phyloP scores from a whole-genome alignment of 805 yeast species.

The Wickerhamiella spandovensis region DNA sequence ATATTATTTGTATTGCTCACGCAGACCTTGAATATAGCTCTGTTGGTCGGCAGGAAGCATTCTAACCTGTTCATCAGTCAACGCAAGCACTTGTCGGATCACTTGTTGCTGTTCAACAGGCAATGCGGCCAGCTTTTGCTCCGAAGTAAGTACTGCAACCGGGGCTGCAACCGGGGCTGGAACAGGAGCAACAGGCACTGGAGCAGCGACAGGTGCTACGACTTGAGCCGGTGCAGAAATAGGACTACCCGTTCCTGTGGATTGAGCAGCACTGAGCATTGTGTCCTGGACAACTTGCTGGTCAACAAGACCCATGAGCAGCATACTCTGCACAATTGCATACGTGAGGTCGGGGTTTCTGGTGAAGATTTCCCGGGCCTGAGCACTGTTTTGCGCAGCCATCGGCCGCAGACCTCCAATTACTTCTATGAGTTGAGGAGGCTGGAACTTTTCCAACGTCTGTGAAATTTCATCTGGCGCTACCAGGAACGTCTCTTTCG shows the following conservation, averaged over 20 bases:
- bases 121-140: constrained; percentile 10
- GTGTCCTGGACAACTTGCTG: constrained; percentile 19
- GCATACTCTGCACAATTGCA: constrained; percentile 60
- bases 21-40: constrained; percentile 13
- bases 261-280: constrained; percentile 4
- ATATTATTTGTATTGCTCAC: constrained; percentile 10
- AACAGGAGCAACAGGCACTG: constrained; percentile 5
- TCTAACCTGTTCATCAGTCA: constrained; percentile 36
- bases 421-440: constrained; percentile 34
- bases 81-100: constrained; percentile 36
- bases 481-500: constrained; percentile 6
- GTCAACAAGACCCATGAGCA: constrained; percentile 28
- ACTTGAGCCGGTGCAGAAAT: constrained; percentile 3
- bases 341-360: constrained; percentile 64
- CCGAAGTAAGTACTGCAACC: not conserved
- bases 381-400: constrained; percentile 42
- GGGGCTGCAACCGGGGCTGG: constrained; percentile 3
- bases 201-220: constrained; percentile 5
- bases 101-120: constrained; percentile 33
- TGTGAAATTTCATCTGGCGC: constrained; percentile 31
- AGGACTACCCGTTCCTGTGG: not conserved
- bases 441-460: constrained; percentile 39
- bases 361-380: constrained; percentile 46
- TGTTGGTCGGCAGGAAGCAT: constrained; percentile 38
- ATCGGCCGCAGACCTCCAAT: constrained; percentile 44